phyloP scores from a whole-genome alignment of 495 filamentous ascomycete species.

The Penicillium cinerascens region DNA sequence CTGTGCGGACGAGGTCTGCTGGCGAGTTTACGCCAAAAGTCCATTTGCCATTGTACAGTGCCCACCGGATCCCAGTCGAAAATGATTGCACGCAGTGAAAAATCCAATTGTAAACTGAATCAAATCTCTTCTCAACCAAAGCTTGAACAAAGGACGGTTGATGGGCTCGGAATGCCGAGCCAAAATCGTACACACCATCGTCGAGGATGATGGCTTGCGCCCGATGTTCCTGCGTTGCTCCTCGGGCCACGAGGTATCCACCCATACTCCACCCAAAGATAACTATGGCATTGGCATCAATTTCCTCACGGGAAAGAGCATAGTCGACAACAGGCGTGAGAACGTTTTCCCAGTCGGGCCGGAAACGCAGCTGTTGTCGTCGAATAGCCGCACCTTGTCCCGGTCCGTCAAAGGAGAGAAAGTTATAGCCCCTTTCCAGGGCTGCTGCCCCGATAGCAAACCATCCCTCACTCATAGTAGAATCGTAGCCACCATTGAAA shows the following conservation, averaged over 20 bases:
- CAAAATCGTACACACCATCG: constrained; percentile 36
- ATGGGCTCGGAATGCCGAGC: too few relatives aligned
- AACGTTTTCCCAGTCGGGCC: constrained; percentile 42
- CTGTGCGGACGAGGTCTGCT: constrained; percentile 19
- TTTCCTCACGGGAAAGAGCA: constrained; percentile 21
- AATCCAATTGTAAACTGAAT: too few relatives aligned
- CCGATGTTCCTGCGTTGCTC: constrained; percentile 39
- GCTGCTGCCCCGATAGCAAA: constrained; percentile 29
- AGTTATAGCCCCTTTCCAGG: constrained; percentile 39
- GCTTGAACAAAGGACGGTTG: too few relatives aligned
- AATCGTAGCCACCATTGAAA: too few relatives aligned
- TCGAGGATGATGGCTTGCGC: constrained; percentile 32
- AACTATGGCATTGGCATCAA: constrained; percentile 49
- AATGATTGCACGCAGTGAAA: too few relatives aligned
- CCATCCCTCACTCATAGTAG: constrained; percentile 34
- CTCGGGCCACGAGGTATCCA: constrained; percentile 47
- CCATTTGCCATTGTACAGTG: too few relatives aligned
- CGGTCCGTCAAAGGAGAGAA: constrained; percentile 42
- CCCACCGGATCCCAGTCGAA: too few relatives aligned
- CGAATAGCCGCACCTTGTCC: constrained; percentile 38
- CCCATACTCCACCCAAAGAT: constrained; percentile 61
- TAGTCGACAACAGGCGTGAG: constrained; percentile 41
- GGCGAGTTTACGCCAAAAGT: constrained; percentile 30
- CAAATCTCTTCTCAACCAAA: constrained; percentile 4
- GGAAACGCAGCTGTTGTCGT: constrained; percentile 38